Evolutionary conservation across 495 filamentous ascomycete species (phyloP), one percentile per base, ranked within the genome.

Genomic region (Terfezia boudieri): DNA sequence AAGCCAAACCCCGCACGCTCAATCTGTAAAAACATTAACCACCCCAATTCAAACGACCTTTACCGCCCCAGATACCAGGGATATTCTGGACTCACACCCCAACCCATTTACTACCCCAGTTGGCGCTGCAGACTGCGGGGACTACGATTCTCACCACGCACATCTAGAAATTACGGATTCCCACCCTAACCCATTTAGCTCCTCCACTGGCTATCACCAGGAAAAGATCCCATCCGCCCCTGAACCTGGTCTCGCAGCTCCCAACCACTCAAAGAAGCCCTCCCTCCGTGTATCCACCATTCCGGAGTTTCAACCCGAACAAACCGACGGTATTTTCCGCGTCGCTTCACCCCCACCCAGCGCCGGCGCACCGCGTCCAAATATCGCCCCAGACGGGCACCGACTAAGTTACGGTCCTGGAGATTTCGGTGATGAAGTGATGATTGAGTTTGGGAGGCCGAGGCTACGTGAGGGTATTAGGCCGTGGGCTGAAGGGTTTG

Each of bases 391-490:
- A 14, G 41, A 46, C 41, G 41, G 41, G 2, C 12, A 46, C 3
- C 12, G 41, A 20, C 12, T 20, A 20, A 46, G 41, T 46, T 46
- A 46, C 17, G 41, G 41, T 14, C 41, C 41, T 14, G 41, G 14
- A 46, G 58, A 56, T 60, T 53, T 60, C 62, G 65, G 53, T 48
- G 66, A 60, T 57, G 63, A 68, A 71, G 61, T 69, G 83, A 80
- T 76, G 54, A 84, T 88, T 6, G 89, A 95, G 66, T 95, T 94
- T 67, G 86, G 84, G n/a, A 79, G 90, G 0, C 89, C 89, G 0
- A 79, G 93, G 57, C 74, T 96, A 35, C 78, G 83, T 2, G 82
- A 81, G 64, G 86, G 92, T 74, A 73, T 96, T 37, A 76, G 74
- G 53, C 78, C 86, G 54, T 81, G 83, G 73, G 84, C 85, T 0